Base-by-base conservation (phyloP, 306 rosid genomes). In the Vigna nakashimae region DNA sequence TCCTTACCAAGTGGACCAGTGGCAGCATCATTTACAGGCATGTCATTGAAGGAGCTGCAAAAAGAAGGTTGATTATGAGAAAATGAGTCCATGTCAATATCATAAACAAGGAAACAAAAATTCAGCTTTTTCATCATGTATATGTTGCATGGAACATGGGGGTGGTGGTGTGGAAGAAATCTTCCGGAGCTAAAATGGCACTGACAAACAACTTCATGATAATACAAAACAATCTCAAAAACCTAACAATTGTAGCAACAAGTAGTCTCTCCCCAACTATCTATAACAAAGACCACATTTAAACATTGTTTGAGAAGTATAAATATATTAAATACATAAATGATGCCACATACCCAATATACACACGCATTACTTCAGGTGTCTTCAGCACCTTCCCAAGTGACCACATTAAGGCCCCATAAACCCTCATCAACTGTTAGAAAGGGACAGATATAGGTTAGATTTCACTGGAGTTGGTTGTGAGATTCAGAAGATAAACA, bases 331-430 rank as follows among this genome's bases (percentile, higher is more conserved):
- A 18, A 16, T 22, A 65, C 48, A 58, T 26, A 42, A 34, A 32
- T 50, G n/a, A 52, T 55, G 40, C n/a, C 72, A 82, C 79, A 32
- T 87, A 93, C 98, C 98, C 98, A 50, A 91, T 90, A 87, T 93
- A 93, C 73, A 93, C 98, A 11, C 97, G 96, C 85, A 80, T 84
- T 71, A 93, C 98, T 87, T 93, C 98, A 9, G 98, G 98, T 75
- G 98, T 93, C 80, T 93, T 93, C 55, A 93, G 55, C 82, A 93
- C 98, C 84, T 93, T 93, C 76, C 98, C 98, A 22, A 93, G 96
- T 22, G 98, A 93, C 98, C 98, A 93, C 98, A 93, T 93, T 71
- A 93, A 84, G 67, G 98, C 98, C 79, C 98, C 98, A 79, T 93
- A 93, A 78, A 93, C 93, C 87, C 97, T 91, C 98, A 93, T 93